These are phyloP conservation scores for Jatropha podagrica DNA, from an alignment of 441 rosid genomes.

Conservation along the genomic window DNA sequence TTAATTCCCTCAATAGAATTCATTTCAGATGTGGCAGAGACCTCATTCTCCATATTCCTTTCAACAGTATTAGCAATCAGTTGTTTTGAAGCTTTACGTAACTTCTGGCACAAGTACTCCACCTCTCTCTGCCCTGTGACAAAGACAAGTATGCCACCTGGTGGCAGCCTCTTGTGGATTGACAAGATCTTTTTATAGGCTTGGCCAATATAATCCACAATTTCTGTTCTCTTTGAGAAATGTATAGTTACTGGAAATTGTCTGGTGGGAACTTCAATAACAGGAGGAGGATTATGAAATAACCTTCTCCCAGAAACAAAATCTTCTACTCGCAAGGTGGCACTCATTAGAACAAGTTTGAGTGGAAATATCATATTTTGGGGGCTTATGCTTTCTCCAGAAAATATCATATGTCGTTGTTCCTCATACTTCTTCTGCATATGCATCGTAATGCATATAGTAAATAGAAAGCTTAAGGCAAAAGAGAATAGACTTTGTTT, in stretches of 20 bases:
- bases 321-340: slow-evolving; percentile 81
- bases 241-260: slow-evolving; percentile 77
- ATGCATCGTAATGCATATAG: slow-evolving; percentile 17
- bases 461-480: slow-evolving; percentile 11
- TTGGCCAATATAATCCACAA: slow-evolving; percentile 79
- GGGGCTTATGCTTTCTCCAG: slow-evolving; percentile 52
- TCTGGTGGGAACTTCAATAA: slow-evolving; percentile 74
- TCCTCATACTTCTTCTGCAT: slow-evolving; percentile 55
- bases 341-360: slow-evolving; percentile 92
- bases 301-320: slow-evolving; percentile 65
- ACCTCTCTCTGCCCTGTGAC: slow-evolving; percentile 97
- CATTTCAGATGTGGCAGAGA: slow-evolving; percentile 31
- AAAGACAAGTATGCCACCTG: slow-evolving; percentile 90
- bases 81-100: slow-evolving; percentile 59
- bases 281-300: slow-evolving; percentile 64
- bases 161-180: slow-evolving; percentile 83
- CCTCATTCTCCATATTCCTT: slow-evolving; percentile 32
- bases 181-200: slow-evolving; percentile 88
- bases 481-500: slow-evolving; percentile 28
- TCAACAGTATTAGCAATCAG: slow-evolving; percentile 32
- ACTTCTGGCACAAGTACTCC: slow-evolving; percentile 69
- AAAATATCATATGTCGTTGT: slow-evolving; percentile 53
- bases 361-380: slow-evolving; percentile 63
- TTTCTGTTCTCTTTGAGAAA: slow-evolving; percentile 82
- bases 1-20: slow-evolving; percentile 43